Conservation (phyloP, 2,329 filamentous ascomycete species). For the Colletotrichum zoysiae region DNA sequence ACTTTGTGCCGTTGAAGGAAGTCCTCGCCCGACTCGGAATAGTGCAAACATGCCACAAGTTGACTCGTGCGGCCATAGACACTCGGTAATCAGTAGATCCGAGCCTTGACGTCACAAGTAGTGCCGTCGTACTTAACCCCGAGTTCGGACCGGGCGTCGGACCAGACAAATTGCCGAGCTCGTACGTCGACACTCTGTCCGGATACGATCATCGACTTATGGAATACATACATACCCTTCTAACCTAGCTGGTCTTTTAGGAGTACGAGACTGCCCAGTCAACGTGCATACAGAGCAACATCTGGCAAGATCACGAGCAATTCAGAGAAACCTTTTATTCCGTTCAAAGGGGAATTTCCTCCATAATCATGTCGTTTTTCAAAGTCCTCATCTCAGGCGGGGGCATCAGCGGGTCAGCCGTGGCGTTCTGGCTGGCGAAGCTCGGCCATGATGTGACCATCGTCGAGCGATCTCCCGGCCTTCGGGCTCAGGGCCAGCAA, state of each 20-base stretch:
- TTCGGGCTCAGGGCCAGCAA: conserved; percentile 58
- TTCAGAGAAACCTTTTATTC: no score
- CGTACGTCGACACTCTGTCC: neutral
- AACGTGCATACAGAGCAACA: neutral
- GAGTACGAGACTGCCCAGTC: no score
- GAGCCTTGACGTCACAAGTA: conserved; percentile 33
- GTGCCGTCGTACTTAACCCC: conserved; percentile 19
- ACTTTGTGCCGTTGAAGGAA: neutral
- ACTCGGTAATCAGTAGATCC: neutral
- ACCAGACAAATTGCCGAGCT: conserved; percentile 20
- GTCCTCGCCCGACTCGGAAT: neutral
- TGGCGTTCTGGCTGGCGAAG: conserved; percentile 57
- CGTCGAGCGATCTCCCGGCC: conserved; percentile 54
- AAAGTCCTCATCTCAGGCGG: conserved; percentile 63
- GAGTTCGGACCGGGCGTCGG: conserved; percentile 14
- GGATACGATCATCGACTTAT: neutral
- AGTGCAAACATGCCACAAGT: neutral
- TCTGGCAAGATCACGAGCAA: no score
- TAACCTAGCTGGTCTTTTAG: neutral
- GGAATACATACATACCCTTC: neutral
- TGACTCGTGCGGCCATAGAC: neutral
- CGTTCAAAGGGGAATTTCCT: neutral
- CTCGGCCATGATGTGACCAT: conserved; percentile 56
- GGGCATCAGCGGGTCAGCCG: conserved; percentile 59
- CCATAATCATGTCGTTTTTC: conserved; percentile 47